Base-by-base conservation (phyloP, 2,329 filamentous ascomycete species). In the Pseudogymnoascus verrucosus region DNA sequence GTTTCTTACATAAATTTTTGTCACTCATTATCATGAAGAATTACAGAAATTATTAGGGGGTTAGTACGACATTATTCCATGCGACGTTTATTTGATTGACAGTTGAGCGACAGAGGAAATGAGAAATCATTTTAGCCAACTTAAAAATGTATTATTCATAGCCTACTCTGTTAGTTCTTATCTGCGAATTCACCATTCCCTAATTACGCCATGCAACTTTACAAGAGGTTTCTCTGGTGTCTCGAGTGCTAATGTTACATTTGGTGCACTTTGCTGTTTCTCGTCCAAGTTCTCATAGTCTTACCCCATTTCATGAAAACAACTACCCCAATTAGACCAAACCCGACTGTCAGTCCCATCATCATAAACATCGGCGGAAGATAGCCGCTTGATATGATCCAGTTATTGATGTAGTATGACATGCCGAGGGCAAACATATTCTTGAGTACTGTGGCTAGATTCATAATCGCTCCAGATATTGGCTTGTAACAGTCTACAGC, bases 401-500 rank as follows among this genome's bases (percentile, higher is more conserved):
- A 36, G 34, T 68, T 65, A 40, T 69, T 71, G 6, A 69, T 40
- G 62, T 66, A 70, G 34, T 67, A 65, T 11, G 65, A 67, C 7
- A 69, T 44, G 3, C 69, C 65, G 36, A 78, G 76, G 0, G 73
- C 74, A 31, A 77, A 74, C 4, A 77, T 68, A 1, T 74, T 74
- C 63, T 77, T 77, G 2, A 59, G 40, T 10, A 65, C 63, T 23
- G 63, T 65, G 21, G 31, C 26, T 7, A 60, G 14, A 10, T 60
- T 54, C 61, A 65, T 59, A 26, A 87, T 74, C 2, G 78, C 79
- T 2, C 84, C 84, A 0, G 84, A 79, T 2, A 87, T 81, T 0
- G 84, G 83, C 71, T 87, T 87, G 73, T 88, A 87, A 37, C 78
- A 82, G 70, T 87, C 85, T 14, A 87, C 79, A 0, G 82, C 79